A percentile compares a stretch with the other conserved stretches of the same genome.
Conservation (phyloP, 441 rosid species). For the Daphne laureola region DNA sequence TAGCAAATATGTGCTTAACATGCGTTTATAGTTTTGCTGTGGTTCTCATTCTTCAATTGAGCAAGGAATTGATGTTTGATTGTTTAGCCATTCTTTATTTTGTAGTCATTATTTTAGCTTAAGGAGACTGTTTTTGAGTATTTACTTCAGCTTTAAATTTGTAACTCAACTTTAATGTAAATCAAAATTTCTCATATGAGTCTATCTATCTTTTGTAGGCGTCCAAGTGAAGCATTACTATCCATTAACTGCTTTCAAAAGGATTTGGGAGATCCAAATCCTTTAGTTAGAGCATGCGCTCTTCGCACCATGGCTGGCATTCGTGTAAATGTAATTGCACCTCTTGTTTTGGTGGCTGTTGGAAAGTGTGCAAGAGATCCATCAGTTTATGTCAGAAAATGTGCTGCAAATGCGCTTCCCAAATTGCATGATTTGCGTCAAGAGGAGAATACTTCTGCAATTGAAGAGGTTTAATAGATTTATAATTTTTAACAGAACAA, state of each 20-base stretch:
- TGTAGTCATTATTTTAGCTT: too few relatives aligned
- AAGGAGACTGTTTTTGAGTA: neutral
- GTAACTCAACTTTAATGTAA: too few relatives aligned
- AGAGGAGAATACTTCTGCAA: constrained; percentile 62
- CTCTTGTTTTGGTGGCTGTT: constrained; percentile 77
- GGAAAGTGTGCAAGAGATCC: constrained; percentile 87
- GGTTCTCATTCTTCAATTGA: neutral
- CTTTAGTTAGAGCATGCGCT: constrained; percentile 94
- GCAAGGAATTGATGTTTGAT: neutral
- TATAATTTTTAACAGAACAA: neutral
- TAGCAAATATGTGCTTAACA: too few relatives aligned
- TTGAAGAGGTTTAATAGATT: constrained; percentile 61
- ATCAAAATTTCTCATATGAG: too few relatives aligned
- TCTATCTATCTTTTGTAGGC: constrained; percentile 40
- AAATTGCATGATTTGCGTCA: constrained; percentile 78
- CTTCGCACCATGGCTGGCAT: constrained; percentile 97
- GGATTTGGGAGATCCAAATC: constrained; percentile 93
- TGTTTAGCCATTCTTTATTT: too few relatives aligned
- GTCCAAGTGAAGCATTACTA: constrained; percentile 91
- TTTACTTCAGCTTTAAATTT: neutral
- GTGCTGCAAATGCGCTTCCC: constrained; percentile 96
- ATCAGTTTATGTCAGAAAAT: constrained; percentile 82
- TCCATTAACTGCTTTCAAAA: constrained; percentile 90
- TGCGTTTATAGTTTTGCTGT: too few relatives aligned
- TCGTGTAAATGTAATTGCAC: constrained; percentile 77